A percentile compares a stretch with the other conserved stretches of the same genome.
phyloP scores from a whole-genome alignment of 78 protist genomes.

The Acrasis kona region DNA sequence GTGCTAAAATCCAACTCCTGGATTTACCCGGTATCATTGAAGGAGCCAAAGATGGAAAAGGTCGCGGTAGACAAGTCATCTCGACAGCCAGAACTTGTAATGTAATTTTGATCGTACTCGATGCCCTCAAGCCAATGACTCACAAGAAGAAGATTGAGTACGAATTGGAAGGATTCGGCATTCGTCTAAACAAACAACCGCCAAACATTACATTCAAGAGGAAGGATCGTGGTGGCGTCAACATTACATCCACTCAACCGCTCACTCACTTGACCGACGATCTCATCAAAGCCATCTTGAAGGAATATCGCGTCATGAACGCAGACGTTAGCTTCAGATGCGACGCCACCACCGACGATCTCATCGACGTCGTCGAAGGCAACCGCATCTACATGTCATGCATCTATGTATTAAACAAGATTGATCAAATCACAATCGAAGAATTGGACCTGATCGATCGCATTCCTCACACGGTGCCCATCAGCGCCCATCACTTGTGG shows the following conservation, averaged over 20 bases:
- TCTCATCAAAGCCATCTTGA: slow-evolving; percentile 45
- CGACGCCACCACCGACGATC: slow-evolving; percentile 89
- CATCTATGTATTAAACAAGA: slow-evolving; percentile 93
- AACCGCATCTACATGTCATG: slow-evolving; percentile 89
- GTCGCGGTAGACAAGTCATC: slow-evolving; percentile 95
- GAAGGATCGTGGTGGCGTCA: slow-evolving; percentile 94
- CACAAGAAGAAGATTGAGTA: slow-evolving; percentile 35
- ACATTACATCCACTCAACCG: slow-evolving; percentile 40
- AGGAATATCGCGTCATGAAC: slow-evolving; percentile 80
- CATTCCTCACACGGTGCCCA: slow-evolving; percentile 38
- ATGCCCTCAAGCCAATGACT: slow-evolving; percentile 84
- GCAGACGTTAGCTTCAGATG: slow-evolving; percentile 76
- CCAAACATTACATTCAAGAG: slow-evolving; percentile 77
- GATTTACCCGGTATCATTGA: slow-evolving; percentile 90
- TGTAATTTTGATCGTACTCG: slow-evolving; percentile 90
- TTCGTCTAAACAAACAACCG: slow-evolving; percentile 93
- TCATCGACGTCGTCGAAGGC: slow-evolving; percentile 97
- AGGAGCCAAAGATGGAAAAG: slow-evolving; percentile 98
- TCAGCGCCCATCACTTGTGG: slow-evolving; percentile 81
- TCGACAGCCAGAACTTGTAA: slow-evolving; percentile 95
- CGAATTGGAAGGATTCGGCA: slow-evolving; percentile 97
- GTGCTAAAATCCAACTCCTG: slow-evolving; percentile 84
- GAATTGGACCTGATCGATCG: slow-evolving; percentile 56
- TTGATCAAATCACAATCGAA: slow-evolving; percentile 90
- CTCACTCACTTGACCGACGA: slow-evolving; percentile 68